Conservation (phyloP, 805 yeast species). For the Sugiyamaella boreocaroliniensis region DNA sequence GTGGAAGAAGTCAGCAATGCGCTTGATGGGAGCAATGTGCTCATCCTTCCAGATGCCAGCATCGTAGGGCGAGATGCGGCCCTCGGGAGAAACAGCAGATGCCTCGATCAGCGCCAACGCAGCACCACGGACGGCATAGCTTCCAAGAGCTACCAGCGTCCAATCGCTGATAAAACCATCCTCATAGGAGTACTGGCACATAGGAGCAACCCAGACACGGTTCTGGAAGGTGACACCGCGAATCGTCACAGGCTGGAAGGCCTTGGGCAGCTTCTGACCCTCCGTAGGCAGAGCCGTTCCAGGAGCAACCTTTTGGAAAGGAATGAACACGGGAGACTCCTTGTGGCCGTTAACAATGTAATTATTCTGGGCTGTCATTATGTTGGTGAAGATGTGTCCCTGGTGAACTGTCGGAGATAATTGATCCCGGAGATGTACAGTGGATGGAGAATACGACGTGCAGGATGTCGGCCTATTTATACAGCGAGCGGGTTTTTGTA, state of each 20-base stretch:
- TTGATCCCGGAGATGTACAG: too few species aligned
- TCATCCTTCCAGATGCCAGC: slow-evolving; percentile 47
- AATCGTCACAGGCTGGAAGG: slow-evolving; percentile 41
- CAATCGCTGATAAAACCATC: slow-evolving; percentile 40
- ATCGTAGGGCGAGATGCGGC: slow-evolving; percentile 40
- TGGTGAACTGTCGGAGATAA: too few species aligned
- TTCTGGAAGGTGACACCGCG: slow-evolving; percentile 39
- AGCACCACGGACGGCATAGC: slow-evolving; percentile 43
- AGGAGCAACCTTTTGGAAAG: slow-evolving; percentile 32
- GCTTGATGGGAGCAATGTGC: slow-evolving; percentile 39
- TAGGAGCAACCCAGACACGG: slow-evolving; percentile 45
- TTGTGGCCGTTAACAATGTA: not conserved
- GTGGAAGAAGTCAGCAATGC: slow-evolving; percentile 39
- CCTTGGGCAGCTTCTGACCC: slow-evolving; percentile 30
- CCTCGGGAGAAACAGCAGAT: slow-evolving; percentile 36
- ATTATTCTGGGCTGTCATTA: too few species aligned
- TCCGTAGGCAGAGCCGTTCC: slow-evolving; percentile 27
- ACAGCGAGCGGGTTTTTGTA: too few species aligned
- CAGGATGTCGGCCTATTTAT: too few species aligned
- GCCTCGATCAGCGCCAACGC: slow-evolving; percentile 46
- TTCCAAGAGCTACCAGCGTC: slow-evolving; percentile 46
- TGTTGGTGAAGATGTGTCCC: too few species aligned
- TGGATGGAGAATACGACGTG: too few species aligned
- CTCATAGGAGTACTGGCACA: slow-evolving; percentile 15
- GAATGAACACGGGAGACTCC: slow-evolving; percentile 18